Evolutionary conservation across 2,329 filamentous ascomycete species (phyloP).

Genomic region (Coleophoma eucalyptorum): DNA sequence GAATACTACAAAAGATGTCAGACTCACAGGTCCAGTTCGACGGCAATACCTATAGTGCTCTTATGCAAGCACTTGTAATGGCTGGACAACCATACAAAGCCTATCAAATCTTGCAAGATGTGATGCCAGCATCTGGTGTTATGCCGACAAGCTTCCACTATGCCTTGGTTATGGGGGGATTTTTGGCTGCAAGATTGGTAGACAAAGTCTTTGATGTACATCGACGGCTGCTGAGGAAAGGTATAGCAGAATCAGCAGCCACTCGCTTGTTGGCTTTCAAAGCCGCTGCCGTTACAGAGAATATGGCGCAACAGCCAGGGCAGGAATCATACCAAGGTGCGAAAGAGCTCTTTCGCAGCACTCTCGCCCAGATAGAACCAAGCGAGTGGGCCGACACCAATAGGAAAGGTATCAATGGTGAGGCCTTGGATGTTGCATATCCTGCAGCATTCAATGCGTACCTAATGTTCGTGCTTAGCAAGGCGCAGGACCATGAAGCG

Average conservation of each 20-base stretch:
- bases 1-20: slow-evolving; percentile 52
- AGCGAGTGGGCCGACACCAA: slow-evolving; percentile 18
- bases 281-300: slow-evolving; percentile 22
- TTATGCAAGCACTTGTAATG: slow-evolving; percentile 54
- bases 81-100: slow-evolving; percentile 51
- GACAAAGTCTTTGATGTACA: slow-evolving; percentile 47
- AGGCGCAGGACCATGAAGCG: slow-evolving; percentile 37
- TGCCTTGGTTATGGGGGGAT: slow-evolving; percentile 48
- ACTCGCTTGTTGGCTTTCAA: slow-evolving; percentile 37
- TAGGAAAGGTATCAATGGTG: slow-evolving; percentile 16
- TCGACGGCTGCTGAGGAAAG: slow-evolving; percentile 33
- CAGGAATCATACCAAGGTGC: slow-evolving; percentile 18
- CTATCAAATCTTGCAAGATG: slow-evolving; percentile 44
- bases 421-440: slow-evolving; percentile 22
- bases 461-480: slow-evolving; percentile 51
- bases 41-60: slow-evolving; percentile 53
- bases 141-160: slow-evolving; percentile 45
- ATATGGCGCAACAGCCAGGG: slow-evolving; percentile 6
- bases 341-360: slow-evolving; percentile 20
- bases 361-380: slow-evolving; percentile 16
- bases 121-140: slow-evolving; percentile 43
- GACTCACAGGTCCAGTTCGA: slow-evolving; percentile 45
- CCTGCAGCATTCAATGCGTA: slow-evolving; percentile 43
- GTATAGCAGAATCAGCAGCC: slow-evolving; percentile 34
- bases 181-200: slow-evolving; percentile 29